Base-by-base conservation (phyloP, 148 eudicot species). In the Bassia scoparia region DNA sequence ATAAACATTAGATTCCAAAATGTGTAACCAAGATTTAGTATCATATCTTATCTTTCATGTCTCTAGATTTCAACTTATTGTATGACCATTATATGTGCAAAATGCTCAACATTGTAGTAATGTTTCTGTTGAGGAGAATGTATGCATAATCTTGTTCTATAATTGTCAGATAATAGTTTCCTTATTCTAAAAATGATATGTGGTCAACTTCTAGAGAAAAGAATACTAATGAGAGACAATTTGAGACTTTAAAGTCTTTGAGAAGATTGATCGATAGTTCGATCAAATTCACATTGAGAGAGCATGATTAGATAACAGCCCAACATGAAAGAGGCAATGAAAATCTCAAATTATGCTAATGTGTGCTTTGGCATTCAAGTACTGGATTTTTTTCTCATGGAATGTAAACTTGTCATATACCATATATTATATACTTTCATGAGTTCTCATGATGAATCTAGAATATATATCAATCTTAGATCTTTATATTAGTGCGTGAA, bases 291-390 rank as follows among this genome's bases (percentile, higher is more conserved):
- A 7, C 55, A n/a, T 75, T 1, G 86, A 80, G n/a, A 18, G 90
- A 82, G 35, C 91, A 88, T 23, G 89, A 83, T 50, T 82, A 68
- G 60, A 96, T 91, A 71, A 88, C 82, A 77, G 74, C 54, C 7
- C 90, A 84, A 65, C 89, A 86, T 0, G 98, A 94, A 81, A 81
- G 87, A 83, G 98, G 98, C 98, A 56, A 94, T 94, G 98, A 82
- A 49, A 82, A 85, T 91, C 52, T 94, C 98, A 20, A 94, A 94
- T 78, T 88, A 73, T 68, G 90, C 97, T 30, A 94, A 94, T 78
- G n/a, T 88, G 4, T 94, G 38, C 83, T 94, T 82, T 94, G 48
- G 87, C 86, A 18, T 81, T 94, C 71, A 94, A 94, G 96, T n/a
- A n/a, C n/a, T n/a, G n/a, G n/a, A n/a, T n/a, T n/a, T n/a, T n/a